A percentile compares a stretch with the other conserved stretches of the same genome.
Evolutionary conservation across 345 rosid genomes (phyloP).

Genomic region (Adansonia digitata): DNA sequence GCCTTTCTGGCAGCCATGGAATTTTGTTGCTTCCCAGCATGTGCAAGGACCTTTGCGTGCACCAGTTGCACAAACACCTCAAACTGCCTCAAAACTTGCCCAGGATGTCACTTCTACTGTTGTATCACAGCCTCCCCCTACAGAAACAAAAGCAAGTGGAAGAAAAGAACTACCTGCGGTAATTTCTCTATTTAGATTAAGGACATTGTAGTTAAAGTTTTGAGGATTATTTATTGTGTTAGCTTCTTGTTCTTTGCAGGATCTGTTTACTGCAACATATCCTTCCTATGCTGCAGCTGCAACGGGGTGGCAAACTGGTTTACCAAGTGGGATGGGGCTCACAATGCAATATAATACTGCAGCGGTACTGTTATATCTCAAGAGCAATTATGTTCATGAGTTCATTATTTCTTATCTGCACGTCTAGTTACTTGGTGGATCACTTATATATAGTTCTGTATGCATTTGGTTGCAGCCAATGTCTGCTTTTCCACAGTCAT

Average conservation of each 20-base stretch:
- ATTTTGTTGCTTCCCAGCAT: slow-evolving; percentile 29
- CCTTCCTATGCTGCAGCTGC: slow-evolving; percentile 45
- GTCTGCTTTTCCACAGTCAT: slow-evolving; percentile 42
- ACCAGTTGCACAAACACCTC: slow-evolving; percentile 41
- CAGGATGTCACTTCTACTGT: slow-evolving; percentile 29
- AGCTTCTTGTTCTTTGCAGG: slow-evolving; percentile 40
- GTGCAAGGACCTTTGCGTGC: slow-evolving; percentile 36
- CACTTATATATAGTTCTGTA: slow-evolving; percentile 1
- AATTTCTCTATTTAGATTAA: slow-evolving; percentile 15
- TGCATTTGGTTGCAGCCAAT: slow-evolving; percentile 38
- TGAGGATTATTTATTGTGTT: background rate
- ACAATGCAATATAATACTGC: slow-evolving; percentile 55
- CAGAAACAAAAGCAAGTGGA: slow-evolving; percentile 46
- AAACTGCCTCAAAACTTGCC: slow-evolving; percentile 20
- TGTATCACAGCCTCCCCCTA: slow-evolving; percentile 29
- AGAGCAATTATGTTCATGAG: background rate
- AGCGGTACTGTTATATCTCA: slow-evolving; percentile 34
- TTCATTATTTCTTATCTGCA: background rate
- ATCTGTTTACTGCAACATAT: slow-evolving; percentile 59
- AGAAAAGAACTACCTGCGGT: slow-evolving; percentile 80
- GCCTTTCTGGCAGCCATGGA: slow-evolving; percentile 52
- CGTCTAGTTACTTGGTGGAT: background rate
- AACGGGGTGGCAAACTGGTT: slow-evolving; percentile 74
- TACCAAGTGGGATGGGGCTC: slow-evolving; percentile 54
- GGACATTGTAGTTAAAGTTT: background rate